phyloP scores from a whole-genome alignment of 1,284 basidiomycete genomes.

The Golubevia pallescens region DNA sequence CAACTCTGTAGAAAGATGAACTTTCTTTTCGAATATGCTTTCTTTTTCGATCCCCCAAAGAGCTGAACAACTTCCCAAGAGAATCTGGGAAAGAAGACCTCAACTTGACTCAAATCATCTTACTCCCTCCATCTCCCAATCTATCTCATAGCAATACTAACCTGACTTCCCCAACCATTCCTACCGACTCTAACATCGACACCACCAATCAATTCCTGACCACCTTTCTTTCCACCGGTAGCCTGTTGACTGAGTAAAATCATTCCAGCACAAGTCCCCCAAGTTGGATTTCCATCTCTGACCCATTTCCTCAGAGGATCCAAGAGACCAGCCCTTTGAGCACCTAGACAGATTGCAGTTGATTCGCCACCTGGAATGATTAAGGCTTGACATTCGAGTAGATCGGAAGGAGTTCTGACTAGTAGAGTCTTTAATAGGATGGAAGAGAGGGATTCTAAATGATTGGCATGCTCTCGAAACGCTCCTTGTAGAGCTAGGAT shows the following conservation, averaged over 20 bases:
- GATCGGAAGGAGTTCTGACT: not conserved
- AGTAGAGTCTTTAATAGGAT: not conserved
- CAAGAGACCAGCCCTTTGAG: slow-evolving; percentile 77
- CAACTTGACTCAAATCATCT: no score
- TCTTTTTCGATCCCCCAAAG: no score
- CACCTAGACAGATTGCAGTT: slow-evolving; percentile 88
- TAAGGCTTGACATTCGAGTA: not conserved
- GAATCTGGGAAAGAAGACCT: no score
- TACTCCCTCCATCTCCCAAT: slow-evolving; percentile 64
- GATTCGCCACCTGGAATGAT: slow-evolving; percentile 70
- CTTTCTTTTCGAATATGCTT: no score
- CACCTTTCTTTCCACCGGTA: slow-evolving; percentile 79
- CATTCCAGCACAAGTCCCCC: slow-evolving; percentile 97
- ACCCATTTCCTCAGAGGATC: slow-evolving; percentile 77
- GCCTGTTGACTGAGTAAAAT: slow-evolving; percentile 75
- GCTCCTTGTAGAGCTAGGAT: slow-evolving; percentile 2
- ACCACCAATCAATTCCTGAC: slow-evolving; percentile 84
- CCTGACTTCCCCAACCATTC: slow-evolving; percentile 73
- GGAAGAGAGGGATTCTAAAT: slow-evolving; percentile 12
- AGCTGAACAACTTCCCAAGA: no score
- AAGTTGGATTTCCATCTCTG: slow-evolving; percentile 70
- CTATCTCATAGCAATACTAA: slow-evolving; percentile 1
- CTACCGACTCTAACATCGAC: slow-evolving; percentile 81
- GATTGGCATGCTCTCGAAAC: not conserved
- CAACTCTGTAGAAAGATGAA: no score